These are phyloP conservation scores for Hevea brasiliensis DNA, from an alignment of 345 rosid genomes.

Conservation along the genomic window DNA sequence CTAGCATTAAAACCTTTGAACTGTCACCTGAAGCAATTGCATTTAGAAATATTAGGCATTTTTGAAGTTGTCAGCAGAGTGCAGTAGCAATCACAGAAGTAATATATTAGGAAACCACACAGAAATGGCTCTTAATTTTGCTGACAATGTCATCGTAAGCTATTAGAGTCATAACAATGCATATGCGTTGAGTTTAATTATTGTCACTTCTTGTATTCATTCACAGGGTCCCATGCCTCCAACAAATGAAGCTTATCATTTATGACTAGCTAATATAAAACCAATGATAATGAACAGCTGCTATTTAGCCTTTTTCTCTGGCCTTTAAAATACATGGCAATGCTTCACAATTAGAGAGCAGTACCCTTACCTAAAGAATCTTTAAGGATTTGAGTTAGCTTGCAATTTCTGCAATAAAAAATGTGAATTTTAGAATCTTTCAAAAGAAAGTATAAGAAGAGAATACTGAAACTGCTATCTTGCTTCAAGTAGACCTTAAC, in stretches of 20 bases:
- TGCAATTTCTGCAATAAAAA: no score
- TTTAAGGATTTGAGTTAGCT: constrained; percentile 11
- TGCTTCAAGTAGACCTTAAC: constrained; percentile 8
- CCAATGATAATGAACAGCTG: background rate
- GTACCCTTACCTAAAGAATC: constrained; percentile 74
- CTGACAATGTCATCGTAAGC: constrained; percentile 1
- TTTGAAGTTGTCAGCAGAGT: background rate
- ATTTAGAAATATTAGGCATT: constrained; percentile 8
- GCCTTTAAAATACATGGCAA: background rate
- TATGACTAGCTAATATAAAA: background rate
- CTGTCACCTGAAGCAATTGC: constrained; percentile 47
- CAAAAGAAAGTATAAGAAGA: constrained; percentile 9
- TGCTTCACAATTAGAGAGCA: constrained; percentile 5
- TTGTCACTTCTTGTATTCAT: background rate
- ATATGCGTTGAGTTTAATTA: background rate
- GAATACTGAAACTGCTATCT: constrained; percentile 20
- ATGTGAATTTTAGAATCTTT: background rate
- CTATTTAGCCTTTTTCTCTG: background rate
- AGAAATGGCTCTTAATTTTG: background rate
- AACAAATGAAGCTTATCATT: background rate
- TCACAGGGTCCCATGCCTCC: background rate
- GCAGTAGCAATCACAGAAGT: background rate
- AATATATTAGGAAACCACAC: background rate
- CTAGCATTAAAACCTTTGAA: constrained; percentile 90
- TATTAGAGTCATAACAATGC: background rate